A percentile compares a stretch with the other conserved stretches of the same genome.
Conservation (phyloP, 148 eudicot genomes). For the Rhododendron kiyosumense region DNA sequence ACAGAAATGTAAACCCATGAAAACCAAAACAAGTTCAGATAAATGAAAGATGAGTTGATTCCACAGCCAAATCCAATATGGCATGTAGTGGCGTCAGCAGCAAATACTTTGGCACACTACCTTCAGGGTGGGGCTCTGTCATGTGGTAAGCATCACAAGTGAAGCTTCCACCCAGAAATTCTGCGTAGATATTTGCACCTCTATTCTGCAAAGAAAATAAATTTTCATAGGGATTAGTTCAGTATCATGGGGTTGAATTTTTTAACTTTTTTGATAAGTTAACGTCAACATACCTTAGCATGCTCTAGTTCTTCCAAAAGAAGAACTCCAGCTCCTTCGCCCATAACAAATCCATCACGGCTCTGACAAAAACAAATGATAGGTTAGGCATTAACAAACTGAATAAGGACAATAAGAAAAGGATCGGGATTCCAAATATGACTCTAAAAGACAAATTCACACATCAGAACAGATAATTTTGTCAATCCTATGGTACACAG, state of each 20-base stretch:
- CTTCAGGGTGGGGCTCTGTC: constrained; percentile 99
- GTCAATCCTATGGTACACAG: neutral
- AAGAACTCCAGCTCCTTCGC: constrained; percentile 98
- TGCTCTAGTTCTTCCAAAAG: constrained; percentile 93
- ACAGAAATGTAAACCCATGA: neutral
- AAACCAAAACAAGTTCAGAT: neutral
- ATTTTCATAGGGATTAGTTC: neutral
- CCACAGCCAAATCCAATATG: neutral
- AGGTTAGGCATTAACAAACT: neutral
- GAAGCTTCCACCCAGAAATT: constrained; percentile 96
- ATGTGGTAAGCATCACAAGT: constrained; percentile 96
- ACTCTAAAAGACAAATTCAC: constrained; percentile 3
- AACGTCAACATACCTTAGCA: constrained; percentile 54
- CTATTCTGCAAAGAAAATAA: constrained; percentile 46
- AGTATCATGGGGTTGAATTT: neutral
- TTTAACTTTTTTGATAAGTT: neutral
- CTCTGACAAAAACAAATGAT: constrained; percentile 35
- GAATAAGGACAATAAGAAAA: neutral
- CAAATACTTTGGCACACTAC: constrained; percentile 24
- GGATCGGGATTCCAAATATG: neutral
- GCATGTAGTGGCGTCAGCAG: neutral
- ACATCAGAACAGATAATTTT: constrained; percentile 1
- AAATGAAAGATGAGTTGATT: neutral
- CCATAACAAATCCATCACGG: constrained; percentile 99
- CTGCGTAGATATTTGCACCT: constrained; percentile 92